Conservation (phyloP, 208 protist species). For the Lotmaria passim region DNA sequence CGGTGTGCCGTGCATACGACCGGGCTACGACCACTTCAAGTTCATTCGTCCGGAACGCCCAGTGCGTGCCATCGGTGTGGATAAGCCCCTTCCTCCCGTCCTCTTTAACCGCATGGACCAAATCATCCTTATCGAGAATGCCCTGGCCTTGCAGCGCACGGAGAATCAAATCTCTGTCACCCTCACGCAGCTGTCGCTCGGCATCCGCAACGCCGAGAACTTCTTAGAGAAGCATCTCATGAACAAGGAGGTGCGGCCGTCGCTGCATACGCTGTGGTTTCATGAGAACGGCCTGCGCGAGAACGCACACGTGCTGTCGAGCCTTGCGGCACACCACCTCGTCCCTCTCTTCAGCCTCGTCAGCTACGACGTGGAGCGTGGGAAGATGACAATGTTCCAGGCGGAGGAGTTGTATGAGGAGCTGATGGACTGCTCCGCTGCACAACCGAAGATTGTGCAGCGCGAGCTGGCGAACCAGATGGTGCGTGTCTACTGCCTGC, state of each 20-base stretch:
- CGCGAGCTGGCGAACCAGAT: conserved; percentile 91
- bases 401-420: conserved; percentile 87
- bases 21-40: conserved; percentile 77
- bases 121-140: conserved; percentile 86
- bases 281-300: conserved; percentile 78
- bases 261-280: conserved; percentile 89
- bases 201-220: conserved; percentile 87
- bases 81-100: conserved; percentile 70
- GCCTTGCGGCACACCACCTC: conserved; percentile 82
- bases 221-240: conserved; percentile 87
- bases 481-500: conserved; percentile 81
- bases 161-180: conserved; percentile 86
- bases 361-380: conserved; percentile 87
- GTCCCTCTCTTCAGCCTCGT: conserved; percentile 90
- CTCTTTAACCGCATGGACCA: conserved; percentile 88
- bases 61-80: conserved; percentile 72
- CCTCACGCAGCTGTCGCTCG: conserved; percentile 83
- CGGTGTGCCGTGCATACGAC: conserved; percentile 53
- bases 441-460: conserved; percentile 87
- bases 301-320: conserved; percentile 82
- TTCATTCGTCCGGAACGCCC: conserved; percentile 66
- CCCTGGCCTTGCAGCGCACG: conserved; percentile 78
- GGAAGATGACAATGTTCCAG: conserved; percentile 78
- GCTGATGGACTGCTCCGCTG: conserved; percentile 89
- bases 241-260: conserved; percentile 73